phyloP scores from a whole-genome alignment of 1,284 basidiomycete genomes.

The Cystobasidium pallidum region DNA sequence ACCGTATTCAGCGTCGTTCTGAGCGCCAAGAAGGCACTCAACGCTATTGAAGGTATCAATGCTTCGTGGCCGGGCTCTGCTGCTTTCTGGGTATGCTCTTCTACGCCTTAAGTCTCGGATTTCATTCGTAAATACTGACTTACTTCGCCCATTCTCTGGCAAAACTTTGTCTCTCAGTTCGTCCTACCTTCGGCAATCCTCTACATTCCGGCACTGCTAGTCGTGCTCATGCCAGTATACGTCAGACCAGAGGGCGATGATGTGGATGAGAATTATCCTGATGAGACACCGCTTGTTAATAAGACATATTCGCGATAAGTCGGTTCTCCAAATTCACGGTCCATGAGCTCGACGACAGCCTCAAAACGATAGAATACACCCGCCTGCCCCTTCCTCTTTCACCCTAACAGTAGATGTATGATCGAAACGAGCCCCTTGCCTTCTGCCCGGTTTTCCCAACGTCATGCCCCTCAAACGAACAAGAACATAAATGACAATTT shows the following conservation, averaged over 20 bases:
- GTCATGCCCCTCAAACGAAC: too few species aligned
- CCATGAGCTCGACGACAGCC: background rate
- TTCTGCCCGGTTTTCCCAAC: too few species aligned
- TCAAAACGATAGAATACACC: too few species aligned
- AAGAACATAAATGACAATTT: too few species aligned
- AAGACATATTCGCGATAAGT: conserved; percentile 9
- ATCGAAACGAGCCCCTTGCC: too few species aligned
- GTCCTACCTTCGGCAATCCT: conserved; percentile 41
- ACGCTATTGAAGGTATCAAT: conserved; percentile 30
- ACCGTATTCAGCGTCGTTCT: conserved; percentile 1
- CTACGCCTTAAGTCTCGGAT: too few species aligned
- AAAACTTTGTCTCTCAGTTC: conserved; percentile 17
- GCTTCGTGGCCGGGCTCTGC: conserved; percentile 26
- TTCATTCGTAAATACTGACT: background rate
- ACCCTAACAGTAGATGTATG: too few species aligned
- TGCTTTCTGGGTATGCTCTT: conserved; percentile 37
- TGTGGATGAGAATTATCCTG: conserved; percentile 8
- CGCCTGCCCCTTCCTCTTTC: too few species aligned
- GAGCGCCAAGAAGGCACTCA: conserved; percentile 9
- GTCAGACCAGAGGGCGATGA: conserved; percentile 12
- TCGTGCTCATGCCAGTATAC: conserved; percentile 34
- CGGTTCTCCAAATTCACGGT: too few species aligned
- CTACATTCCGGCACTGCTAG: conserved; percentile 33
- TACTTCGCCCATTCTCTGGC: background rate
- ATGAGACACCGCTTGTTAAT: conserved; percentile 18